Base-by-base conservation (phyloP, 2,329 filamentous ascomycete species). In the Zymoseptoria pseudotritici region DNA sequence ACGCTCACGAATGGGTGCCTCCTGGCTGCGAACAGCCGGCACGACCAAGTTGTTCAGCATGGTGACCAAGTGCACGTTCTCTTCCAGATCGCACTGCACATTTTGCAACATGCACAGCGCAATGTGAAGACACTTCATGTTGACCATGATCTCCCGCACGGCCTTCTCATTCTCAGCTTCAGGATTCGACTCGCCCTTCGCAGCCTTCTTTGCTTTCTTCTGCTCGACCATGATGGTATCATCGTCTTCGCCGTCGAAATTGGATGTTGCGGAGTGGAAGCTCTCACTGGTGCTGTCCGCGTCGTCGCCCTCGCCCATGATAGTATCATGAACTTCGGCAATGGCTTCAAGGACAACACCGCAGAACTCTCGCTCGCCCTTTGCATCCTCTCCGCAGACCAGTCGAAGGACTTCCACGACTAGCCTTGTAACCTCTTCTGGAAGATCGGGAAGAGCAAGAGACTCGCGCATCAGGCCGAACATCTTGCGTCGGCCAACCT, bases 21-120 rank as follows among this genome's bases (percentile, higher is more conserved):
- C 92, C 67, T 96, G 91, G 70, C 89, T 94, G 65, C 93, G 87
- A 17, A 99, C 93, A 26, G 94, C 94, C 6, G 94, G 94, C 2
- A 99, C 91, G 51, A 99, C 90, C 8, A 99, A 83, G 66, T 94
- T 97, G 79, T 99, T 97, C 55, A 99, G 81, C 89, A 97, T 97
- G n/a, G 90, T 90, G 3, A 96, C 90, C n/a, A 97, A 78, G 70
- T 96, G 88, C 59, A 89, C 86, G 72, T 96, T 96, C 66, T 92
- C 84, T 75, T 97, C 91, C 46, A 97, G 80, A 69, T 89, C 89
- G 62, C 91, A 90, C 57, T 89, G 83, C 9, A 99, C 90, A 70
- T 97, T 96, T 71, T 95, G 87, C 56, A 99, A 82, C 89, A 97
- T 96, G 79, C 91, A 97, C 74, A 97, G 91, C 24, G 95, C 92